Base-by-base conservation (phyloP, 2,329 filamentous ascomycete genomes). In the Xylariaceae sp. region DNA sequence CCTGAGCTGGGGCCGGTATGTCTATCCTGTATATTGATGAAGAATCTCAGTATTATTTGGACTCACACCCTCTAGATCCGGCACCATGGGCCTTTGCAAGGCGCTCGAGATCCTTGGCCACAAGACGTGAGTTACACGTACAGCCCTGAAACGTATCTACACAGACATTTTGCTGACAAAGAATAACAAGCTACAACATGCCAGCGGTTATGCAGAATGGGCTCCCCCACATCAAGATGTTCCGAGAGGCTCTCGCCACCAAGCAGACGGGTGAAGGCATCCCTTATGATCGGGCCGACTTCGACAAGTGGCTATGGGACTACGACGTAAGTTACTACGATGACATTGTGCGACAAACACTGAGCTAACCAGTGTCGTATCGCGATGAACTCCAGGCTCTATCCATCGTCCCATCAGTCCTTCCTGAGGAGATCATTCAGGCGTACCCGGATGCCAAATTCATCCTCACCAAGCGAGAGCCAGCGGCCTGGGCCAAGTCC, bases 261-360 rank as follows among this genome's bases (percentile, higher is more conserved):
- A 48, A 42, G 33, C 33, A 22, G 20, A 45, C 33, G 8, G 22
- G 37, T 32, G 21, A 27, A 22, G 37, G 44, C n/a, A 33, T 22
- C 23, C 41, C 40, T 36, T 49, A 49, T 43, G 41, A 44, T 37
- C 44, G 47, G 39, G 36, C 44, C 40, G 49, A 54, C 34, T 52
- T 51, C 10, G 45, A 55, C 21, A 48, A 47, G 25, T 48, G 47
- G 49, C 32, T 45, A 19, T 32, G 39, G 21, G 21, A 48, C 22
- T 49, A 45, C 25, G 47, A 50, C 21, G 46, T 50, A 36, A 38
- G 43, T 38, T 17, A 8, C 23, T n/a, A 16, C 12, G 27, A 32
- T 32, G 12, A 12, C 27, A 8, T 32, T 36, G 22, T 33, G 29
- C 27, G 25, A 16, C n/a, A 25, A 41, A 11, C 7, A 44, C 27